Percentiles rank a stretch among this genome's conserved stretches.
Conservation (phyloP, 345 rosid species). For the Chamaenerion angustifolium region DNA sequence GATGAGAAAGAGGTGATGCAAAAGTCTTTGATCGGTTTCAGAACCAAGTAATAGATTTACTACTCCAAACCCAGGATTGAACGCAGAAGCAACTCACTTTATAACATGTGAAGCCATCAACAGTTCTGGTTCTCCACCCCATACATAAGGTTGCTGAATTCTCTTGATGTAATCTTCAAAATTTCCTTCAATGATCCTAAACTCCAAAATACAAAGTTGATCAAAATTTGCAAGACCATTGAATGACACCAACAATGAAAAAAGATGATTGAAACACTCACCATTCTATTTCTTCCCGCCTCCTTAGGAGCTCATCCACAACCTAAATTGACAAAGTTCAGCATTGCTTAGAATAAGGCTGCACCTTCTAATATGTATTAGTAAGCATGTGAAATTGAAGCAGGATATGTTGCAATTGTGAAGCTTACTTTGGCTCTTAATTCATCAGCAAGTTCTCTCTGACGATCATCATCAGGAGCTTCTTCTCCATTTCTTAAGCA, state of each 20-base stretch:
- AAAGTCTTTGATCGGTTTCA: too few relatives aligned
- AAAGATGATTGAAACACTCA: slow-evolving; percentile 7
- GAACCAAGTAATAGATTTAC: too few relatives aligned
- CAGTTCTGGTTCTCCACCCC: slow-evolving; percentile 83
- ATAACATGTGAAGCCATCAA: slow-evolving; percentile 67
- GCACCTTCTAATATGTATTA: too few relatives aligned
- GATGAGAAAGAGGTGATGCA: too few relatives aligned
- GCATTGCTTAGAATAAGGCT: too few relatives aligned
- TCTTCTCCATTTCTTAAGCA: slow-evolving; percentile 45
- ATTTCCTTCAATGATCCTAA: slow-evolving; percentile 65
- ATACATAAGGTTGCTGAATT: slow-evolving; percentile 48
- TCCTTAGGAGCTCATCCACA: slow-evolving; percentile 52
- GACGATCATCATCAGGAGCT: slow-evolving; percentile 42
- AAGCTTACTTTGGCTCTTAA: slow-evolving; percentile 43
- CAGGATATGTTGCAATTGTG: not conserved
- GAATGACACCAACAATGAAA: not conserved
- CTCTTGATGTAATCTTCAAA: slow-evolving; percentile 45
- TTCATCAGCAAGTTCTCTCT: slow-evolving; percentile 63
- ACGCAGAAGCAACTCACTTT: slow-evolving; percentile 28
- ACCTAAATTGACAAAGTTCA: slow-evolving; percentile 21
- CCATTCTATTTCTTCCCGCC: slow-evolving; percentile 66
- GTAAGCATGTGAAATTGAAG: too few relatives aligned
- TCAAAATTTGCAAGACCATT: not conserved
- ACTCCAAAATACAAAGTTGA: not conserved
- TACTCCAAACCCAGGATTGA: too few relatives aligned